phyloP scores from a whole-genome alignment of 129 eudicot species.

The Flaveria ramosissima region DNA sequence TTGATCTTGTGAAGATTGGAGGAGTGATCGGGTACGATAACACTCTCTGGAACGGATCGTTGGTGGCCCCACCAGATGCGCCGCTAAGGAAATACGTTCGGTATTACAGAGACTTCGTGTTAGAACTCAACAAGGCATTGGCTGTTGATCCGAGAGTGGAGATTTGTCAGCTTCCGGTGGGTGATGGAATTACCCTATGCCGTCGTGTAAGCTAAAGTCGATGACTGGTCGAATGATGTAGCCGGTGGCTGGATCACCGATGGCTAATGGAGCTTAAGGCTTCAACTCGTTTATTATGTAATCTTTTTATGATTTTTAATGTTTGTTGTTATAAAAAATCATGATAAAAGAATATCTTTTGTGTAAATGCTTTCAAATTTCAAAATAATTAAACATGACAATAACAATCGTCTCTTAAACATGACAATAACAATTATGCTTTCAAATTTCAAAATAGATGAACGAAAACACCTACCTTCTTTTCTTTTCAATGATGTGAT shows the following conservation, averaged over 20 bases:
- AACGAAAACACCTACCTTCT: background rate
- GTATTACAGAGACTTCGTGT: constrained; percentile 51
- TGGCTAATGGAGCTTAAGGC: background rate
- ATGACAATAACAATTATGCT: background rate
- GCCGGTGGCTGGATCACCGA: constrained; percentile 1
- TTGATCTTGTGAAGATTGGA: constrained; percentile 40
- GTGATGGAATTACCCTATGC: constrained; percentile 57
- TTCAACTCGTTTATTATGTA: background rate
- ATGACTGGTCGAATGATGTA: background rate
- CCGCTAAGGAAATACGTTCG: constrained; percentile 53
- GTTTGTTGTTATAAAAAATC: constrained; percentile 6
- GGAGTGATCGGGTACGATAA: constrained; percentile 45
- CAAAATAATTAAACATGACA: background rate
- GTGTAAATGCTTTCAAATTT: background rate
- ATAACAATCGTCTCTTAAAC: background rate
- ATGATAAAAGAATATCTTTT: constrained; percentile 1
- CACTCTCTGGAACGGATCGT: constrained; percentile 47
- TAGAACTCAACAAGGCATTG: constrained; percentile 44
- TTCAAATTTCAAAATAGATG: too few relatives aligned
- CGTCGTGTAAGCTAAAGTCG: constrained; percentile 42
- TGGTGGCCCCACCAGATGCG: constrained; percentile 49
- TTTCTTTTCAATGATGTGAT: background rate
- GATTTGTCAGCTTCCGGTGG: constrained; percentile 55
- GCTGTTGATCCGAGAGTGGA: constrained; percentile 56
- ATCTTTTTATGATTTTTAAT: background rate